Conservation (phyloP, 352 stramenopile species). For the Aphanomyces cochlioides region DNA sequence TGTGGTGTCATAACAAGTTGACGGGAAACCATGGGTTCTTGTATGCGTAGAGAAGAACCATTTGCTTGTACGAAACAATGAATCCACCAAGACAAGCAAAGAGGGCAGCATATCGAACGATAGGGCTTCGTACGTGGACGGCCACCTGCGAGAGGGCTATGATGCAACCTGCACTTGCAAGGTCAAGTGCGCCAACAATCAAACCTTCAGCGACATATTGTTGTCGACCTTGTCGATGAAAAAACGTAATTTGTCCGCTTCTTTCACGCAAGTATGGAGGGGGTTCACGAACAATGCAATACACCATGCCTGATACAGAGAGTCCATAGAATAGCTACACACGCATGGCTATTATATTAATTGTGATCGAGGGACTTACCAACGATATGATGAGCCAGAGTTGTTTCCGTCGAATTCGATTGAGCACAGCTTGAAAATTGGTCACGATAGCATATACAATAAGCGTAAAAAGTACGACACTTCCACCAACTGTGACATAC, state of each 20-base stretch:
- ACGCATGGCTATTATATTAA: not conserved
- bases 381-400: constrained; percentile 86
- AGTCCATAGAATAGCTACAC: constrained; percentile 77
- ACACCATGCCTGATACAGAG: constrained; percentile 85
- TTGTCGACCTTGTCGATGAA: constrained; percentile 75
- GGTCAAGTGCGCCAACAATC: constrained; percentile 68
- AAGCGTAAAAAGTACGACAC: constrained; percentile 31
- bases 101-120: constrained; percentile 55
- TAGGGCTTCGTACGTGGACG: constrained; percentile 60
- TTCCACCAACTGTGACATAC: too few species aligned
- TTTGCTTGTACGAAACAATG: constrained; percentile 79
- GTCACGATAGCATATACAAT: constrained; percentile 55
- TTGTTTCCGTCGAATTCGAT: constrained; percentile 70
- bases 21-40: constrained; percentile 82
- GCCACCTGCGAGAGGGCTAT: constrained; percentile 82
- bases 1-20: not conserved
- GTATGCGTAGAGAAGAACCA: constrained; percentile 79
- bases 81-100: constrained; percentile 61
- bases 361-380: constrained; percentile 33
- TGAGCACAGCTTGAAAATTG: constrained; percentile 67
- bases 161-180: constrained; percentile 60
- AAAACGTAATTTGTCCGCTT: constrained; percentile 82
- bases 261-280: constrained; percentile 63
- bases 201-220: constrained; percentile 83
- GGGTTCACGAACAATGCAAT: constrained; percentile 86